phyloP scores from a whole-genome alignment of 2,329 filamentous ascomycete species.

The Chaetomiaceae sp. region DNA sequence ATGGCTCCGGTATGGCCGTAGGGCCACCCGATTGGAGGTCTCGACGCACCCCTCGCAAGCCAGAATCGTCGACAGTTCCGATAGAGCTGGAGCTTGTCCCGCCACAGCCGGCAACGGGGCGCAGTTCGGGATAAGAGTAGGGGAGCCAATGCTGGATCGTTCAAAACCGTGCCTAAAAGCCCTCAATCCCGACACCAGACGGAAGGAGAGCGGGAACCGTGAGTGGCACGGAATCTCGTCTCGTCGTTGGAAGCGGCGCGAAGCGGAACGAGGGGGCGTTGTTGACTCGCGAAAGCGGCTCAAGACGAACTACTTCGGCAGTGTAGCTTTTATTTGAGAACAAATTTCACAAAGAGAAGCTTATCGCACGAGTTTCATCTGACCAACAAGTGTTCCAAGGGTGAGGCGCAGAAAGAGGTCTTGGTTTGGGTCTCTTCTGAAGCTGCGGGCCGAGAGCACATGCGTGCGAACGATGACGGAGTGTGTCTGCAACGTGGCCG shows the following conservation, averaged over 20 bases:
- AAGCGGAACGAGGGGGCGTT: neutral
- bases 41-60: neutral
- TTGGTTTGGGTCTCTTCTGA: constrained; percentile 5
- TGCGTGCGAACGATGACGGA: constrained; percentile 20
- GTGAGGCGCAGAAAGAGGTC: constrained; percentile 6
- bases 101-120: constrained; percentile 3
- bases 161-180: neutral
- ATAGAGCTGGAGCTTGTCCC: constrained; percentile 5
- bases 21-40: constrained; percentile 23
- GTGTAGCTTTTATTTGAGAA: neutral
- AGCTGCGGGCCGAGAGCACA: constrained; percentile 1
- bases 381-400: constrained; percentile 8
- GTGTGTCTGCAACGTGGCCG: constrained; percentile 4
- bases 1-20: constrained; percentile 29
- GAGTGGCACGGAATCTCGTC: neutral
- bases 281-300: neutral
- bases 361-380: neutral
- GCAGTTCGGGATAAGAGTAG: constrained; percentile 1
- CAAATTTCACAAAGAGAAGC: neutral
- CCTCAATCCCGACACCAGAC: neutral
- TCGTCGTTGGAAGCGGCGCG: constrained; percentile 1
- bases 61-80: neutral
- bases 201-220: neutral
- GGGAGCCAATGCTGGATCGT: constrained; percentile 9
- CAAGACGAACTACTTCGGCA: neutral